Evolutionary conservation across 2,329 filamentous ascomycete genomes (phyloP).

Genomic region (Didymellaceae sp.): DNA sequence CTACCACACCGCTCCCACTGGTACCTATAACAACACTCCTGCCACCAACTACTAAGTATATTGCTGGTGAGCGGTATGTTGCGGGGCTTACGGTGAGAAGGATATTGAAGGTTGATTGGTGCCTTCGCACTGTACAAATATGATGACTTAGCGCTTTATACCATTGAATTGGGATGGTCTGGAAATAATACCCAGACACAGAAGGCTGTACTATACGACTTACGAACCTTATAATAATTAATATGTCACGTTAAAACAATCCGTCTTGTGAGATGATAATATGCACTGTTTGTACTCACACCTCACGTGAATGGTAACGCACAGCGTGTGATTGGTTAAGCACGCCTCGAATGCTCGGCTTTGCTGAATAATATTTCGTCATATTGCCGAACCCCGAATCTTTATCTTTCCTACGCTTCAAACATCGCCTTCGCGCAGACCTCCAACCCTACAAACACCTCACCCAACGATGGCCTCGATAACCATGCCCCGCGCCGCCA

Average conservation of each 20-base stretch:
- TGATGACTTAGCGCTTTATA: conserved; percentile 20
- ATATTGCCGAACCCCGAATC: conserved; percentile 24
- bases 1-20: conserved; percentile 55
- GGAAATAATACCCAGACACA: neutral
- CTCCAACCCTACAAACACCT: neutral
- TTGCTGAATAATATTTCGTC: conserved; percentile 36
- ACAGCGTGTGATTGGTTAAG: neutral
- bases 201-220: conserved; percentile 15
- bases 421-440: conserved; percentile 24
- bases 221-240: conserved; percentile 21
- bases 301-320: neutral
- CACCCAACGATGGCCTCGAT: conserved; percentile 35
- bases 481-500: conserved; percentile 34
- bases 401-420: conserved; percentile 4
- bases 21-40: conserved; percentile 43
- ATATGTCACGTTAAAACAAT: neutral
- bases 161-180: conserved; percentile 4
- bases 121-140: conserved; percentile 6
- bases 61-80: no score
- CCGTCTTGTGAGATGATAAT: neutral
- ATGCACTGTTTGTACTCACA: neutral
- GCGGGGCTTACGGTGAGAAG: neutral
- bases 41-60: conserved; percentile 36
- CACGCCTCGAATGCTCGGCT: neutral
- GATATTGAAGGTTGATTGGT: conserved; percentile 3